Percentiles rank a stretch among this genome's conserved stretches.
Evolutionary conservation across 1,139 yeast species (phyloP).

Genomic region (Schwanniomyces etchellsii): DNA sequence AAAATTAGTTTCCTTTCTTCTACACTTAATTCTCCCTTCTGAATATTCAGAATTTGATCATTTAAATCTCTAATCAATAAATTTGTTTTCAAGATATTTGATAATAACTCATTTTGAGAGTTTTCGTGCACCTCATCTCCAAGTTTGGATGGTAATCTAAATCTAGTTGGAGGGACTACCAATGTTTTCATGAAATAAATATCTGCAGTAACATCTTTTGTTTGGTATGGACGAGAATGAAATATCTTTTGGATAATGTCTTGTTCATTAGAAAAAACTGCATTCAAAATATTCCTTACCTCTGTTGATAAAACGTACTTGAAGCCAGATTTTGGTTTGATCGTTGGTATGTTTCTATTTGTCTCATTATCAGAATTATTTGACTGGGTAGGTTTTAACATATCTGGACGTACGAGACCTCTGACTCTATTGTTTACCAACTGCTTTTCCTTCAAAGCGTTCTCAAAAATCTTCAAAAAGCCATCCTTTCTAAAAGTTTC

Average conservation of each 20-base stretch:
- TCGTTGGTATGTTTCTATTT: conserved; percentile 30
- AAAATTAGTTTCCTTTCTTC: conserved; percentile 69
- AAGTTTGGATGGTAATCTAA: conserved; percentile 91
- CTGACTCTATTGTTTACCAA: conserved; percentile 73
- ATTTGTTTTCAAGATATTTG: conserved; percentile 75
- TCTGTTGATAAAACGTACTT: conserved; percentile 86
- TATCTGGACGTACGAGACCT: conserved; percentile 70
- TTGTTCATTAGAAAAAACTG: conserved; percentile 72
- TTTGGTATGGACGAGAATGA: conserved; percentile 67
- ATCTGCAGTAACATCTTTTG: conserved; percentile 61
- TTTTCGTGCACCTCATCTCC: conserved; percentile 97
- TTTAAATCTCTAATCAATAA: conserved; percentile 82
- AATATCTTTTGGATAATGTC: conserved; percentile 56
- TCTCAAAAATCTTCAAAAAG: conserved; percentile 85
- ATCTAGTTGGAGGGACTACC: conserved; percentile 94
- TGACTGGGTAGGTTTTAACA: conserved; percentile 37
- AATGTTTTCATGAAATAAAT: conserved; percentile 84
- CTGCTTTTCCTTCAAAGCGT: conserved; percentile 78
- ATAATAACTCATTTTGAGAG: conserved; percentile 81
- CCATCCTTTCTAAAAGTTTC: conserved; percentile 96
- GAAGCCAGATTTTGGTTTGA: conserved; percentile 62
- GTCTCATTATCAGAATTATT: conserved; percentile 7
- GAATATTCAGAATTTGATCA: conserved; percentile 59
- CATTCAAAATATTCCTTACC: conserved; percentile 68
- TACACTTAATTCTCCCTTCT: conserved; percentile 59